Evolutionary conservation across 768 basidiomycete genomes (phyloP).

Genomic region (Mycena metata): DNA sequence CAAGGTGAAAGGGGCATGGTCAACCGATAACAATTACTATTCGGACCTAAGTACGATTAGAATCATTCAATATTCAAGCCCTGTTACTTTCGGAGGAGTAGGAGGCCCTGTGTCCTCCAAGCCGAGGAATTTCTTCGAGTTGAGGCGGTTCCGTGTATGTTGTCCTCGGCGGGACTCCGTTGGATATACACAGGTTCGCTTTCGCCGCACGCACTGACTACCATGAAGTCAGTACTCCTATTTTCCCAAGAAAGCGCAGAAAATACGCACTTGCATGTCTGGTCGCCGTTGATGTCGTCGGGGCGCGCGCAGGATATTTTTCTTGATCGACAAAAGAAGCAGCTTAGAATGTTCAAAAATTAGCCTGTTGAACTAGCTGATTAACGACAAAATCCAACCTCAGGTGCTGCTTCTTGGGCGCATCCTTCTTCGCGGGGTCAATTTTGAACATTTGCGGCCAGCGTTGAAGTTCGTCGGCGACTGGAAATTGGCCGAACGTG

Average conservation of each 20-base stretch:
- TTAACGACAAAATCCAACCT: too few species aligned
- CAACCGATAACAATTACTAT: not conserved
- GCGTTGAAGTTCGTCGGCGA: constrained; percentile 11
- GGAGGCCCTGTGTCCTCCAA: not conserved
- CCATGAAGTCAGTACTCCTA: not conserved
- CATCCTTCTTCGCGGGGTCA: constrained; percentile 24
- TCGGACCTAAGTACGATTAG: not conserved
- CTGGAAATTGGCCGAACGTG: constrained; percentile 14
- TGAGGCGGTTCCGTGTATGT: constrained; percentile 26
- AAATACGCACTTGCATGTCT: constrained; percentile 31
- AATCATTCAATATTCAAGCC: not conserved
- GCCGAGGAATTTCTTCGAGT: constrained; percentile 20
- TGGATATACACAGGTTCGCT: constrained; percentile 25
- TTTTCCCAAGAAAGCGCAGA: not conserved
- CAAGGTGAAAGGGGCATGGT: not conserved
- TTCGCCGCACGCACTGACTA: constrained; percentile 28
- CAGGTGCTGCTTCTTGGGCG: constrained; percentile 28
- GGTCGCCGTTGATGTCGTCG: constrained; percentile 12
- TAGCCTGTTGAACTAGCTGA: too few species aligned
- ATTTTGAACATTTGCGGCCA: constrained; percentile 29
- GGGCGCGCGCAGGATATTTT: constrained; percentile 30
- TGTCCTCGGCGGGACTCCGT: constrained; percentile 25
- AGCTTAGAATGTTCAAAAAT: too few species aligned
- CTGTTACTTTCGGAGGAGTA: constrained; percentile 2
- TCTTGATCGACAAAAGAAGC: constrained; percentile 27